Evolutionary conservation across 208 protist genomes (phyloP), one percentile per base, ranked within the genome.

Genomic region (Trypanosoma avium): DNA sequence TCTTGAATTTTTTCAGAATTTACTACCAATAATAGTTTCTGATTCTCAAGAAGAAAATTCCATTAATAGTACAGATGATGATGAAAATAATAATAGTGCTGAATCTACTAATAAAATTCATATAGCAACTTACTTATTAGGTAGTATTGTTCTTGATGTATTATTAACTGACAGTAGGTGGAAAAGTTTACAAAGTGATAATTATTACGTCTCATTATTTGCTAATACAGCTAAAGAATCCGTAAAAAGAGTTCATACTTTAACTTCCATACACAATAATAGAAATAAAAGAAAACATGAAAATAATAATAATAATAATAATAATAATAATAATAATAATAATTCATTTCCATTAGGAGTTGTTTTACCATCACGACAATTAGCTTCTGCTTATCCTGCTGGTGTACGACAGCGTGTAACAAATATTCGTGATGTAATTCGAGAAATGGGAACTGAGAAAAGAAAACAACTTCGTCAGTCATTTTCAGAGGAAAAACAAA

Each of bases 321-420:
- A 26, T 21, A 26, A n/a, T n/a, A n/a, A n/a, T n/a, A n/a, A n/a
- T n/a, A n/a, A n/a, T n/a, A 36, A 32, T 29, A 46, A 26, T 21
- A 26, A 15, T n/a, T 32, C 60, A 27, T 62, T 54, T 29, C 21
- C 67, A 21, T 32, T 61, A 35, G 67, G 67, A 22, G 67, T 73
- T 2, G 59, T 73, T 19, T 26, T 73, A 0, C 67, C 67, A 45
- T 73, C 67, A 30, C n/a, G 58, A 24, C 67, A 73, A 19, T 53
- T 73, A 27, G 17, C 67, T 9, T 73, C 59, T 43, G 29, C 43
- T 0, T 61, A 62, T 19, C 67, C 59, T 21, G 43, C 27, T 10
- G 60, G 67, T 42, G 60, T 61, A 9, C 67, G 67, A 26, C 67
- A 73, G n/a, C 67, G 67, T 5, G 59, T 73, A 13, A 73, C 59